Evolutionary conservation across 139 green algal species (phyloP).

Genomic region (Haematococcus sp.): DNA sequence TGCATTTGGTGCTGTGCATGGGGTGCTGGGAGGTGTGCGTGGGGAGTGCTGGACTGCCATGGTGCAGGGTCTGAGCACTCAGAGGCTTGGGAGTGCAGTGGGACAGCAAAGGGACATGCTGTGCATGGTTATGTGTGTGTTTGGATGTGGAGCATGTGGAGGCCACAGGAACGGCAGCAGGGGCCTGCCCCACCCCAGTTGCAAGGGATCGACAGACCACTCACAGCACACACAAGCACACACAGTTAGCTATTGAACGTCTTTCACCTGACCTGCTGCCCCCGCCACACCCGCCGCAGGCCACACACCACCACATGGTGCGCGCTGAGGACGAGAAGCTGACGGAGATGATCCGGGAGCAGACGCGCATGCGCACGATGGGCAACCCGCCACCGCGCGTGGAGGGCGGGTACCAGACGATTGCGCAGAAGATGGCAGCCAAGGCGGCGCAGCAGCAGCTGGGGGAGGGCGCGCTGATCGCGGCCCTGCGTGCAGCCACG

Average conservation of each 20-base stretch:
- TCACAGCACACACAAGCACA: constrained; percentile 7
- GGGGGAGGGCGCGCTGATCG: not conserved
- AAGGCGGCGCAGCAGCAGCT: not conserved
- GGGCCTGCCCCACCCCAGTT: too few relatives aligned
- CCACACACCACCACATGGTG: too few relatives aligned
- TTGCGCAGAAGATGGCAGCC: not conserved
- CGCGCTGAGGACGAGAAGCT: constrained; percentile 17
- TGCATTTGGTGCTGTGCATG: too few relatives aligned
- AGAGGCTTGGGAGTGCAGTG: too few relatives aligned
- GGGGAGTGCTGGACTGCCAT: too few relatives aligned
- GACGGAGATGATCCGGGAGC: constrained; percentile 6
- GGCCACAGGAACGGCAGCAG: too few relatives aligned
- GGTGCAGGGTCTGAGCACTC: too few relatives aligned
- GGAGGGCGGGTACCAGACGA: constrained; percentile 11
- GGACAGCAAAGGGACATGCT: too few relatives aligned
- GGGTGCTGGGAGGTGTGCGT: too few relatives aligned
- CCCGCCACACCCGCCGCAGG: not conserved
- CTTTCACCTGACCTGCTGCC: not conserved
- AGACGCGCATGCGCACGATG: constrained; percentile 26
- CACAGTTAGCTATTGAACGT: not conserved
- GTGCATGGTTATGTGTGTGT: too few relatives aligned
- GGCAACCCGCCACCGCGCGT: constrained; percentile 14
- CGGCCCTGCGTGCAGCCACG: not conserved
- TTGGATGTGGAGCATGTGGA: too few relatives aligned
- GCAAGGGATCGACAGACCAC: too few relatives aligned